Evolutionary conservation across 129 eudicot genomes (phyloP).

Genomic region (Solidago caesia): DNA sequence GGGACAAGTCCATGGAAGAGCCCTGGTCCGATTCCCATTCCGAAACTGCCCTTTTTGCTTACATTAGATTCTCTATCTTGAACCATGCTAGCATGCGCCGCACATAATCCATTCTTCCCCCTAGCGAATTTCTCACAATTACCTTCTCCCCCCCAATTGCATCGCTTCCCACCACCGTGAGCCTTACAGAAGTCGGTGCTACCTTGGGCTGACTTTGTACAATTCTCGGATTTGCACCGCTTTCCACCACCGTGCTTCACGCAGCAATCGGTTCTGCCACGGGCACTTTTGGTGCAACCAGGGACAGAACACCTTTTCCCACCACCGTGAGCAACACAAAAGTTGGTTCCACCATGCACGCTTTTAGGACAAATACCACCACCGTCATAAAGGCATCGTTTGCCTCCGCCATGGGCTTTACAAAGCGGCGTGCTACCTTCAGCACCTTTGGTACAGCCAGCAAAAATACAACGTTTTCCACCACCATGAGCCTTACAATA

Average conservation of each 20-base stretch:
- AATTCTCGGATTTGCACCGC: conserved; percentile 66
- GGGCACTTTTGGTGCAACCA: conserved; percentile 91
- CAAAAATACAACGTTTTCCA: conserved; percentile 87
- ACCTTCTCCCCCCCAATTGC: conserved; percentile 81
- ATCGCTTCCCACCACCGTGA: conserved; percentile 95
- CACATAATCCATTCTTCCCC: conserved; percentile 87
- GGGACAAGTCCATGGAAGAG: conserved; percentile 77
- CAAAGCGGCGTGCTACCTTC: conserved; percentile 97
- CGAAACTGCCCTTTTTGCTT: conserved; percentile 41
- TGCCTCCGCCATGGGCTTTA: conserved; percentile 97
- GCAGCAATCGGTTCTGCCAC: conserved; percentile 89
- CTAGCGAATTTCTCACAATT: conserved; percentile 93
- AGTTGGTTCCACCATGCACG: conserved; percentile 92
- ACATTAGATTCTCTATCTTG: conserved; percentile 47
- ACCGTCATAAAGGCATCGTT: conserved; percentile 79
- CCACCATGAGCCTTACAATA: conserved; percentile 99
- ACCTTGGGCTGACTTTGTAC: conserved; percentile 93
- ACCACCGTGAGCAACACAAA: conserved; percentile 95
- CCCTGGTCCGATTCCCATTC: conserved; percentile 73
- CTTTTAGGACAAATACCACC: conserved; percentile 99
- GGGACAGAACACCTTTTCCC: conserved; percentile 81
- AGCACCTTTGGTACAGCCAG: conserved; percentile 93
- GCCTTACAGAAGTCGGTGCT: conserved; percentile 97
- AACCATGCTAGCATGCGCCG: conserved; percentile 69
- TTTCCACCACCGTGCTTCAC: conserved; percentile 95